These are phyloP conservation scores for Euryodendron excelsum DNA, from an alignment of 148 eudicot species.

Conservation along the genomic window DNA sequence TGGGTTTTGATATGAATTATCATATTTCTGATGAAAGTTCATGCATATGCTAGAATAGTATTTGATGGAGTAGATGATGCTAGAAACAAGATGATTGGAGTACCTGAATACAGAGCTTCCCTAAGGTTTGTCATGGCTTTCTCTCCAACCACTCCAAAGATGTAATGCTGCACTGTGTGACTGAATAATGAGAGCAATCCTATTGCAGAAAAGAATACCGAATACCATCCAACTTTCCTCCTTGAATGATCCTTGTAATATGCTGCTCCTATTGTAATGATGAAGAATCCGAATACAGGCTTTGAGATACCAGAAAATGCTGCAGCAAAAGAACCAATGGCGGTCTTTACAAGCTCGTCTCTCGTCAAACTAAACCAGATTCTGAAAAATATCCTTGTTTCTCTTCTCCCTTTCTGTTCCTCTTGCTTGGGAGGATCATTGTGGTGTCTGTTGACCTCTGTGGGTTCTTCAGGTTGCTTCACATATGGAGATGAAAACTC, in stretches of 20 bases:
- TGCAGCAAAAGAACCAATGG: conserved; percentile 43
- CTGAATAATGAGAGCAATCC: conserved; percentile 43
- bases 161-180: conserved; percentile 49
- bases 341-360: conserved; percentile 32
- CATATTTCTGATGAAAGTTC: not conserved
- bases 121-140: conserved; percentile 49
- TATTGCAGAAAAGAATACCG: conserved; percentile 36
- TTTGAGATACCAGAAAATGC: conserved; percentile 52
- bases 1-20: not conserved
- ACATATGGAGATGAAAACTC: conserved; percentile 21
- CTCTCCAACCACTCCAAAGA: conserved; percentile 45
- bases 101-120: conserved; percentile 44
- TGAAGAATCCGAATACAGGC: conserved; percentile 49
- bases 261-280: conserved; percentile 52
- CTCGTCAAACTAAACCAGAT: conserved; percentile 42
- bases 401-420: conserved; percentile 13
- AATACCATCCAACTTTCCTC: conserved; percentile 37
- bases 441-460: conserved; percentile 12
- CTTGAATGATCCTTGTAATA: conserved; percentile 27
- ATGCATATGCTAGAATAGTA: not conserved
- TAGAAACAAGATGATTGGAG: not conserved
- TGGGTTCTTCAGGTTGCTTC: conserved; percentile 19
- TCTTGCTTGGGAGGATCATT: conserved; percentile 20
- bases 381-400: conserved; percentile 34
- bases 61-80: not conserved